These are phyloP conservation scores for Gracilariopsis chorda DNA, from an alignment of 23 red algal genomes.

Conservation along the genomic window DNA sequence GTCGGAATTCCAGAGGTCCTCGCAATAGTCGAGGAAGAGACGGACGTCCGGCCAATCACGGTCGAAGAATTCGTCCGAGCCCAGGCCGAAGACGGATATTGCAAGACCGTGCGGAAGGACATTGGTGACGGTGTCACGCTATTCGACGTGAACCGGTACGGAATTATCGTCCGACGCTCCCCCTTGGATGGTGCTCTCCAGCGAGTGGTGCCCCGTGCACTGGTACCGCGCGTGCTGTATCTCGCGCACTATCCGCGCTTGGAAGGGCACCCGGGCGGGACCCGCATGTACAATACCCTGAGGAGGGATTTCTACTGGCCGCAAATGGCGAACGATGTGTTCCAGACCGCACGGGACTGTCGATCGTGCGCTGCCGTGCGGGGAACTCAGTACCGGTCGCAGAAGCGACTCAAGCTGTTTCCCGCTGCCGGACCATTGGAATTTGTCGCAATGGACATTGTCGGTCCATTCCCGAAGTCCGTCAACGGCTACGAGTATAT, in stretches of 20 bases:
- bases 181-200: conserved; percentile 16
- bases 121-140: neutral
- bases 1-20: neutral
- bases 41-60: neutral
- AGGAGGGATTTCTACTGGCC: conserved; percentile 22
- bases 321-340: conserved; percentile 25
- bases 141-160: neutral
- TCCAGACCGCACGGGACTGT: conserved; percentile 1
- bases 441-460: conserved; percentile 22
- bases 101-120: neutral
- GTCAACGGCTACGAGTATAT: conserved; percentile 8
- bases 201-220: neutral
- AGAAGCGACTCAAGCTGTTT: conserved; percentile 22
- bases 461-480: conserved; percentile 10
- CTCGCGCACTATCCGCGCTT: neutral
- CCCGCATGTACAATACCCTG: conserved; percentile 12
- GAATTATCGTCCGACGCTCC: neutral
- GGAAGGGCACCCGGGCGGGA: conserved; percentile 8
- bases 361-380: neutral
- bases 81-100: neutral
- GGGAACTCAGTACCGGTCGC: neutral
- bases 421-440: neutral
- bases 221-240: neutral
- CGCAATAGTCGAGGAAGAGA: neutral
- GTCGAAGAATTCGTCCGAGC: neutral